Conservation (phyloP, 257 asterid genomes). For the Verbascum thapsus region DNA sequence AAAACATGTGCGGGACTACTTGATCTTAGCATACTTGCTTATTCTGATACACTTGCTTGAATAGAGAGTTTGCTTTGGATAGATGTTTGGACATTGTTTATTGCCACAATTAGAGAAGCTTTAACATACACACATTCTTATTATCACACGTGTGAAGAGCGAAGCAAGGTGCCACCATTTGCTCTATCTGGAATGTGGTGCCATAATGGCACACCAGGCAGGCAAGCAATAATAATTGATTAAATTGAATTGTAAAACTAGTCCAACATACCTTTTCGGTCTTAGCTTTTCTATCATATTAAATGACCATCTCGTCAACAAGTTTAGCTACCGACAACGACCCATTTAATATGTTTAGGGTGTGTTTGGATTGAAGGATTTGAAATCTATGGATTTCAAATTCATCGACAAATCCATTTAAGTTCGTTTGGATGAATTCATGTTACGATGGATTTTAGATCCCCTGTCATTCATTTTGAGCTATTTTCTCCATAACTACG, state of each 20-base stretch:
- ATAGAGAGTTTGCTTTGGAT: constrained; percentile 1
- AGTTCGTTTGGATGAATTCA: no score
- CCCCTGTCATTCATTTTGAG: no score
- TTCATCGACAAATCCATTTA: no score
- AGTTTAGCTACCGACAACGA: neutral
- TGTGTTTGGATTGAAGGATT: no score
- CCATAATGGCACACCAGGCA: no score
- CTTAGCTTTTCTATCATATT: constrained; percentile 15
- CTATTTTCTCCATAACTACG: no score
- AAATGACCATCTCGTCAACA: neutral
- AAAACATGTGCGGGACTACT: neutral
- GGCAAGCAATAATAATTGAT: no score
- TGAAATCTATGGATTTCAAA: no score
- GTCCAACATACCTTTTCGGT: neutral
- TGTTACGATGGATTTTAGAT: no score
- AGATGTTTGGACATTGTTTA: neutral
- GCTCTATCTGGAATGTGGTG: no score
- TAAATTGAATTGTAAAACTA: constrained; percentile 1
- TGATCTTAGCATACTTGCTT: neutral
- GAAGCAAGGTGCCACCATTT: neutral
- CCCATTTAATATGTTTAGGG: neutral
- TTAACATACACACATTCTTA: neutral
- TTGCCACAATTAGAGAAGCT: neutral
- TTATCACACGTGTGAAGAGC: neutral
- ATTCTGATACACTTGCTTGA: constrained; percentile 2